These are phyloP conservation scores for Alternaria arborescens DNA, from an alignment of 2,329 filamentous ascomycete species.

Conservation along the genomic window DNA sequence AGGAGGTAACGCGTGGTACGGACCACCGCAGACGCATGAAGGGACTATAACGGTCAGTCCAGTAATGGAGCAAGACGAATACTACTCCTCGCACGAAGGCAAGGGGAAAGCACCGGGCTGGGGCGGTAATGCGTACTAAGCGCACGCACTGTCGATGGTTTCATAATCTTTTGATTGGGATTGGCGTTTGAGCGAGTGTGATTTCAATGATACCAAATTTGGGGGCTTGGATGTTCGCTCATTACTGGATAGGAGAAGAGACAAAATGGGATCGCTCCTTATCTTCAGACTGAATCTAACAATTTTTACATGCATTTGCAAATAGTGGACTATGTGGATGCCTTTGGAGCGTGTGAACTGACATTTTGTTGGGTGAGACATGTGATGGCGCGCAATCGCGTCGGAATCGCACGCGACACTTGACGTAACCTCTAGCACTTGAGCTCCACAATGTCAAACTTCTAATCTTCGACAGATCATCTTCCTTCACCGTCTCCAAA, in stretches of 20 bases:
- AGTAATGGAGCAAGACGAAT: conserved; percentile 33
- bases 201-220: conserved; percentile 27
- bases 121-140: conserved; percentile 23
- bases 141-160: background rate
- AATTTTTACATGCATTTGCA: background rate
- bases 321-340: rapidly evolving
- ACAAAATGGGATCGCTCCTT: background rate
- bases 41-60: conserved; percentile 27
- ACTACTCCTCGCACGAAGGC: conserved; percentile 29
- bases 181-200: conserved; percentile 28
- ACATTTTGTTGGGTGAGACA: background rate
- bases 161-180: conserved; percentile 4
- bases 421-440: conserved; percentile 11
- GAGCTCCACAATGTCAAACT: conserved; percentile 12
- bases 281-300: background rate
- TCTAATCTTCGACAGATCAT: background rate
- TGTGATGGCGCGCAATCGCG: conserved; percentile 7
- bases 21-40: conserved; percentile 15
- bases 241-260: conserved; percentile 14
- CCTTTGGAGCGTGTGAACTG: background rate
- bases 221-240: conserved; percentile 20
- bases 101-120: conserved; percentile 22
- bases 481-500: background rate
- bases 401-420: background rate
- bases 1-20: conserved; percentile 22